These are phyloP conservation scores for Acmispon strigosus DNA, from an alignment of 306 rosid genomes.

Conservation along the genomic window DNA sequence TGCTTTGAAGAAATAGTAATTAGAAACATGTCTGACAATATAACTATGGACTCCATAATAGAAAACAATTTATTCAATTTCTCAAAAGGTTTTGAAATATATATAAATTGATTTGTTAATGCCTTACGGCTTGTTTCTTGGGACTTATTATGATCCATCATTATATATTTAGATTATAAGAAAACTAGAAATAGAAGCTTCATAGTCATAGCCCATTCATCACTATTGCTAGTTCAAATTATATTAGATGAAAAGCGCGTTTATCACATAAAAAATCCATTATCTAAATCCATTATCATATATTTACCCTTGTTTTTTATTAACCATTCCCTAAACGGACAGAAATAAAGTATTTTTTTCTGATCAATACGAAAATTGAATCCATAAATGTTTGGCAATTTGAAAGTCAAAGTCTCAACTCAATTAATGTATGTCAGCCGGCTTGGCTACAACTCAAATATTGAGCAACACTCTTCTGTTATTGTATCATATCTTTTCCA, in stretches of 20 bases:
- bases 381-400: not conserved
- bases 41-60: not conserved
- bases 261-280: not conserved
- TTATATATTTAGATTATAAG: not conserved
- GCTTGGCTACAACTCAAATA: not conserved
- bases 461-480: not conserved
- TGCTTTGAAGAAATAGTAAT: constrained; percentile 14
- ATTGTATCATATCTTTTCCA: not conserved
- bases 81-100: too few relatives aligned
- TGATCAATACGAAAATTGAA: not conserved
- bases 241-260: not conserved
- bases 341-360: too few relatives aligned
- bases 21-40: not conserved
- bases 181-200: not conserved
- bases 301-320: too few relatives aligned
- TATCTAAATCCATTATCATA: not conserved
- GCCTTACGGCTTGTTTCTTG: not conserved
- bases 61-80: too few relatives aligned
- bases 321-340: too few relatives aligned
- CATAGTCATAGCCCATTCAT: not conserved
- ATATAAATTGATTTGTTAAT: not conserved
- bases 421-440: not conserved
- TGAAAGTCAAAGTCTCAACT: not conserved
- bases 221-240: not conserved
- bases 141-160: not conserved